A percentile compares a stretch with the other conserved stretches of the same genome.
Conservation (phyloP, 2,329 filamentous ascomycete genomes). For the Passalora sequoiae region DNA sequence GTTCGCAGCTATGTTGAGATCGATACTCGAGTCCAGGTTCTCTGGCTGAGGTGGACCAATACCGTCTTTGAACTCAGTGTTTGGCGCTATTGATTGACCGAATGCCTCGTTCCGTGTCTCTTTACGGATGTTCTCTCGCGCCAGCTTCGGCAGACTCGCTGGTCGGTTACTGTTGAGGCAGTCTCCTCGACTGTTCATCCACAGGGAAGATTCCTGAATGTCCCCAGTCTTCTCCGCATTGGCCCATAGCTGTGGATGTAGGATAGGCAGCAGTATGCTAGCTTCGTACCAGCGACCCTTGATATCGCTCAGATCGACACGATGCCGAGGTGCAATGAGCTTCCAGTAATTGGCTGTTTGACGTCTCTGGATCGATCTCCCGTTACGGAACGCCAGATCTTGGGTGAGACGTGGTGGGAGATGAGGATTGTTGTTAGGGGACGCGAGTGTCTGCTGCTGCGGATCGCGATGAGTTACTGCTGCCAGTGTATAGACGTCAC, state of each 20-base stretch:
- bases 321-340: constrained; percentile 32
- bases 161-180: constrained; percentile 31
- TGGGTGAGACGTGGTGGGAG: constrained; percentile 50
- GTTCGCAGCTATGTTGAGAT: background rate
- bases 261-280: constrained; percentile 44
- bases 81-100: constrained; percentile 37
- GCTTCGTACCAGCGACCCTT: constrained; percentile 60
- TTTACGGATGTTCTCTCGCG: constrained; percentile 28
- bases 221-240: constrained; percentile 28
- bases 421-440: constrained; percentile 33
- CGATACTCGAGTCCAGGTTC: constrained; percentile 18
- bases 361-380: constrained; percentile 37
- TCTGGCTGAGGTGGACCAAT: constrained; percentile 31
- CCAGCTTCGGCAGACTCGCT: constrained; percentile 27
- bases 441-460: constrained; percentile 32
- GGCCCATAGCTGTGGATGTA: constrained; percentile 29
- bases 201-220: constrained; percentile 31
- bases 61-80: constrained; percentile 37
- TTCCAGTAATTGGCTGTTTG: constrained; percentile 41
- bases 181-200: constrained; percentile 36
- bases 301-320: constrained; percentile 44
- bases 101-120: constrained; percentile 40
- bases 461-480: constrained; percentile 37
- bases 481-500: constrained; percentile 50
- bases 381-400: constrained; percentile 48